Evolutionary conservation across 2,329 filamentous ascomycete genomes (phyloP).

Genomic region (Diaporthe citriasiana): DNA sequence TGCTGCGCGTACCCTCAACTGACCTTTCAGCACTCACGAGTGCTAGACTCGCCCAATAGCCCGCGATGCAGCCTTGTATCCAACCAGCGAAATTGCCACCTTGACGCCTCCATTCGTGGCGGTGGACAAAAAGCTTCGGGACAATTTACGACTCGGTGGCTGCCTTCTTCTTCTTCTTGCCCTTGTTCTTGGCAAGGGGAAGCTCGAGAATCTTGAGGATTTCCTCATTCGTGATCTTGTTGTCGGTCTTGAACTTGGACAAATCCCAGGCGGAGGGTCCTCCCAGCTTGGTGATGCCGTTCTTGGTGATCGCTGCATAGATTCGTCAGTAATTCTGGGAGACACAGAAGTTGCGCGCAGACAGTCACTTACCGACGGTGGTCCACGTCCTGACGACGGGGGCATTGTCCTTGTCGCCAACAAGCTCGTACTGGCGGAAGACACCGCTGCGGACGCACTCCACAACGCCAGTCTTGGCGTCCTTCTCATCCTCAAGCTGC

Average conservation of each 20-base stretch:
- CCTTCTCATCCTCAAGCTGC: slow-evolving; percentile 96
- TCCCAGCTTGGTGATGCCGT: slow-evolving; percentile 89
- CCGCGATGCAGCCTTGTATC: slow-evolving; percentile 23
- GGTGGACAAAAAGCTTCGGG: not conserved
- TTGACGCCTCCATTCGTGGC: not conserved
- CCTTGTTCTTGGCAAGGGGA: slow-evolving; percentile 87
- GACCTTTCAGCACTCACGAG: not conserved
- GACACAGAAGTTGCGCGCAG: slow-evolving; percentile 42
- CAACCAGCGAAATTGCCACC: slow-evolving; percentile 9
- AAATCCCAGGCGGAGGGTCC: slow-evolving; percentile 82
- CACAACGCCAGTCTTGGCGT: slow-evolving; percentile 94
- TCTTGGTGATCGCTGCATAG: slow-evolving; percentile 90
- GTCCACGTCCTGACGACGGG: slow-evolving; percentile 90
- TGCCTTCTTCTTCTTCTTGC: slow-evolving; percentile 86
- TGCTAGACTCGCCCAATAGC: slow-evolving; percentile 16
- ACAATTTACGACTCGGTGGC: slow-evolving; percentile 37
- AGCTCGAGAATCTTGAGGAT: slow-evolving; percentile 94
- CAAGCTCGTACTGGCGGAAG: slow-evolving; percentile 94
- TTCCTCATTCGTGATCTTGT: slow-evolving; percentile 98
- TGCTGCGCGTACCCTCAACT: slow-evolving; percentile 11
- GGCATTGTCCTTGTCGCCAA: slow-evolving; percentile 90
- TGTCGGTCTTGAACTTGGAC: slow-evolving; percentile 90
- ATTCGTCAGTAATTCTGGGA: slow-evolving; percentile 45
- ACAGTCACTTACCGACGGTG: slow-evolving; percentile 81
- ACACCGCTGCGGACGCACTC: slow-evolving; percentile 96